Conservation (phyloP, 768 basidiomycete genomes). For the Baorangia bicolor region DNA sequence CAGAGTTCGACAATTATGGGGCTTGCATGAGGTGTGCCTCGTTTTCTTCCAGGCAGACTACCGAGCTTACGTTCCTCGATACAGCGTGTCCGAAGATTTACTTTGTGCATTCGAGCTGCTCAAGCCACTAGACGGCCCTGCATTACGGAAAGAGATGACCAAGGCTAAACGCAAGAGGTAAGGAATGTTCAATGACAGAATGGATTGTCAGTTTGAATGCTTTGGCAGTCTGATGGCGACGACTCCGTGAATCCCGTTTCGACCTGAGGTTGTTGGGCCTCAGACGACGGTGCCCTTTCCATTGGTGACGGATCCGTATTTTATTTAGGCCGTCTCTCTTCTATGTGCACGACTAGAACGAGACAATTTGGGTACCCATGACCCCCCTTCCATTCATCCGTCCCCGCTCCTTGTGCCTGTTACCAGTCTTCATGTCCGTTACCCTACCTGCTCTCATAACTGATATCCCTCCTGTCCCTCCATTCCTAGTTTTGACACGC, state of each 20-base stretch:
- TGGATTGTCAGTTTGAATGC: background rate
- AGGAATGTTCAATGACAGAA: background rate
- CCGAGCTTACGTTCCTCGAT: constrained; percentile 15
- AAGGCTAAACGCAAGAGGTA: constrained; percentile 98
- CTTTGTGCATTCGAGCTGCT: constrained; percentile 97
- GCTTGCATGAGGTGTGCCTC: constrained; percentile 83
- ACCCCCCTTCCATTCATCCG: constrained; percentile 20
- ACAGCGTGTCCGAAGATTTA: constrained; percentile 92
- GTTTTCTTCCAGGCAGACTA: background rate
- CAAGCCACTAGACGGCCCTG: constrained; percentile 92
- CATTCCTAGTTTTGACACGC: constrained; percentile 21
- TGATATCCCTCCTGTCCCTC: constrained; percentile 28
- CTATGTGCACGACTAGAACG: constrained; percentile 25
- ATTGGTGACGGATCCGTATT: constrained; percentile 13
- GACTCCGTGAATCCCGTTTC: constrained; percentile 20
- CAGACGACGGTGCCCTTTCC: constrained; percentile 6
- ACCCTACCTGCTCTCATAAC: constrained; percentile 30
- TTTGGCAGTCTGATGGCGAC: constrained; percentile 34
- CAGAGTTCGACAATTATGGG: constrained; percentile 94
- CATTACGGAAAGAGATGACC: constrained; percentile 96
- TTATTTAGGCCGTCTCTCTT: constrained; percentile 23
- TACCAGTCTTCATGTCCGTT: constrained; percentile 23
- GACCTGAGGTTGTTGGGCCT: constrained; percentile 6
- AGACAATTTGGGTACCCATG: constrained; percentile 29
- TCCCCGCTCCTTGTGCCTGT: constrained; percentile 22